These are phyloP conservation scores for Fistulinella prunicolor DNA, from an alignment of 768 basidiomycete genomes.

Conservation along the genomic window DNA sequence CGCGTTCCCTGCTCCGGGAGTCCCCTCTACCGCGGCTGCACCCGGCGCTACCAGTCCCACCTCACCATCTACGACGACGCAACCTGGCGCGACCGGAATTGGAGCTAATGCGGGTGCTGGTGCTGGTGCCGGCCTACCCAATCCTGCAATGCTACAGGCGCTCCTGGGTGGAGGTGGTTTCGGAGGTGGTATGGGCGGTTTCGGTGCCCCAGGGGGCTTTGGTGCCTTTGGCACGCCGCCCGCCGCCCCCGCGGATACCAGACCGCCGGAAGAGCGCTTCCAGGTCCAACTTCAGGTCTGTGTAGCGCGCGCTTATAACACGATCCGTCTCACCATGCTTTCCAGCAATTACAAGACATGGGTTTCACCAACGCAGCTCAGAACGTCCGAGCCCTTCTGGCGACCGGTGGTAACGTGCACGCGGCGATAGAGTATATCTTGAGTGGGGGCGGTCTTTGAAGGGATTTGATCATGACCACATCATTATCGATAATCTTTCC, in stretches of 20 bases:
- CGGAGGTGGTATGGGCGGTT: slow-evolving; percentile 6
- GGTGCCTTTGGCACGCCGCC: slow-evolving; percentile 20
- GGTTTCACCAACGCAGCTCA: slow-evolving; percentile 86
- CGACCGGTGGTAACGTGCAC: slow-evolving; percentile 91
- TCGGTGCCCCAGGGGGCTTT: slow-evolving; percentile 31
- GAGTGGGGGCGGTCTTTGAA: slow-evolving; percentile 57
- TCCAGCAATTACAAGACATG: slow-evolving; percentile 95
- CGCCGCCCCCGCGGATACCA: slow-evolving; percentile 54
- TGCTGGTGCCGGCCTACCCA: slow-evolving; percentile 22
- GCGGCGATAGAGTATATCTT: slow-evolving; percentile 92
- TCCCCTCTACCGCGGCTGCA: slow-evolving; percentile 34
- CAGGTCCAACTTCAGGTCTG: slow-evolving; percentile 77
- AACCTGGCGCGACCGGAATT: slow-evolving; percentile 19
- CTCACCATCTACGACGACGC: slow-evolving; percentile 16
- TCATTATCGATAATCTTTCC: neutral
- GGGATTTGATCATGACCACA: neutral
- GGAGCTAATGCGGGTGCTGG: slow-evolving; percentile 13
- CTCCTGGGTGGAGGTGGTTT: slow-evolving; percentile 8
- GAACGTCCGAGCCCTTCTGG: slow-evolving; percentile 87
- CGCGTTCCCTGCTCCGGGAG: slow-evolving; percentile 62
- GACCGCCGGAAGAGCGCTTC: slow-evolving; percentile 90
- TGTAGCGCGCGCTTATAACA: neutral
- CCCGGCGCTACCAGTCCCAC: slow-evolving; percentile 24
- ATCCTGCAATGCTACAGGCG: slow-evolving; percentile 44
- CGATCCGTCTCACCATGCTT: neutral